These are phyloP conservation scores for Colletotrichum shisoi DNA, from an alignment of 2,329 filamentous ascomycete species.

Conservation along the genomic window DNA sequence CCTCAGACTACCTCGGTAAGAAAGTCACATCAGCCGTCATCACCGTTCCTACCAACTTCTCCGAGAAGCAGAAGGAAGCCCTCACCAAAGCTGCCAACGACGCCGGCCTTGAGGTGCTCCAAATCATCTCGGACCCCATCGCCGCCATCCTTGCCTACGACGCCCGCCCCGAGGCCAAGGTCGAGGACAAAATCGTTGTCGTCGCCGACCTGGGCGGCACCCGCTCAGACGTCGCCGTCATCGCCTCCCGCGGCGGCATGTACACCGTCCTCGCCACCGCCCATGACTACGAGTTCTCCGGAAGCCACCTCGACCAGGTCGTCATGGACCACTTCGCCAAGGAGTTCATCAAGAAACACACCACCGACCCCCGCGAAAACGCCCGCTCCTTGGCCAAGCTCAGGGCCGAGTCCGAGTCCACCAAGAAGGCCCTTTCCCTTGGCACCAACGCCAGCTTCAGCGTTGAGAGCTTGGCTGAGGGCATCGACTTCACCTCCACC, in stretches of 20 bases:
- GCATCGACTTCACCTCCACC: constrained; percentile 88
- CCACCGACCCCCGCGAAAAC: constrained; percentile 83
- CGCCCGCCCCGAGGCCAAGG: constrained; percentile 76
- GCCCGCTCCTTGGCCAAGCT: constrained; percentile 87
- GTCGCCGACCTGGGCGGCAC: constrained; percentile 94
- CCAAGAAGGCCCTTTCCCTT: constrained; percentile 90
- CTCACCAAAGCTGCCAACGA: constrained; percentile 78
- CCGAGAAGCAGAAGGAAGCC: constrained; percentile 83
- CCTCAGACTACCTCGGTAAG: constrained; percentile 91
- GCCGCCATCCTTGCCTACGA: constrained; percentile 91
- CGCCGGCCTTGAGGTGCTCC: constrained; percentile 86
- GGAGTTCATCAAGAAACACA: constrained; percentile 98
- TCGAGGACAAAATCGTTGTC: constrained; percentile 86
- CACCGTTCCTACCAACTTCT: constrained; percentile 92
- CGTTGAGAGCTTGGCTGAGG: constrained; percentile 88
- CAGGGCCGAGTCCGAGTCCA: constrained; percentile 86
- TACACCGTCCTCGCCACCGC: constrained; percentile 93
- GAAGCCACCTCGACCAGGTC: constrained; percentile 84
- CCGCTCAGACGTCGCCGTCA: constrained; percentile 87
- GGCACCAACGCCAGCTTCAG: constrained; percentile 89
- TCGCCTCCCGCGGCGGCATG: constrained; percentile 92
- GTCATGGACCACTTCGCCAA: constrained; percentile 97
- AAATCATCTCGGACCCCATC: constrained; percentile 90
- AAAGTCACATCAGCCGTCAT: constrained; percentile 94
- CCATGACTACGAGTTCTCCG: constrained; percentile 94